Base-by-base conservation (phyloP, 164 flowering plant genomes). In the Chimonanthus praecox region DNA sequence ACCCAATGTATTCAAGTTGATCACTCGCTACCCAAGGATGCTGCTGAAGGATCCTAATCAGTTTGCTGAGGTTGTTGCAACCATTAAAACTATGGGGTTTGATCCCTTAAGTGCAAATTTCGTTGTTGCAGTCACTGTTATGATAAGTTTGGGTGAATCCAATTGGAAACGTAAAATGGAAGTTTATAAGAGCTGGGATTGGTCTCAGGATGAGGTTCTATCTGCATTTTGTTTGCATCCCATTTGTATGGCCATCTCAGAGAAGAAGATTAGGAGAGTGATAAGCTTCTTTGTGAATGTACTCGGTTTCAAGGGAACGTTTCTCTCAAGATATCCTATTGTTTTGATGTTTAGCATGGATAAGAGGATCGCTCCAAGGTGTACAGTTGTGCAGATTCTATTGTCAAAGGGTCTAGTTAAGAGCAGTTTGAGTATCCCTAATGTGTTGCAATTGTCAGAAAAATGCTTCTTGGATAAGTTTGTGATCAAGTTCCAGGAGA, bases 141-240 rank as follows among this genome's bases (percentile, higher is more conserved):
- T 58, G 70, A 9, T 43, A 0, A 1, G n/a, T 5, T n/a, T 74
- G 62, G 64, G 46, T 13, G 18, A 72, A 68, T 58, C 70, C 1
- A 68, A 13, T 0, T 80, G 80, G 80, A 75, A 74, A 15, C n/a
- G 13, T 21, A 80, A 72, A 33, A 6, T 68, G 2, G 68, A 72
- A 63, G 67, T 72, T 33, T 77, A 67, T 65, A 74, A 44, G 64
- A 80, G 64, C 44, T 80, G 63, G 73, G 82, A 80, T 68, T 78
- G 74, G 80, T 78, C 83, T 11, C 74, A 68, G 68, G 77, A 71
- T 7, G 79, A 77, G 33, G 33, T 78, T 58, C 5, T 69, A 5
- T 3, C 5, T 5, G 73, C 75, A 0, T 81, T 81, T n/a, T 18
- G 43, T 10, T 70, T 45, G 75, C 51, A 73, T 15, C 80, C 80